Evolutionary conservation across 163 green algal species (phyloP).

Genomic region (Trebouxiophyceae sp.): DNA sequence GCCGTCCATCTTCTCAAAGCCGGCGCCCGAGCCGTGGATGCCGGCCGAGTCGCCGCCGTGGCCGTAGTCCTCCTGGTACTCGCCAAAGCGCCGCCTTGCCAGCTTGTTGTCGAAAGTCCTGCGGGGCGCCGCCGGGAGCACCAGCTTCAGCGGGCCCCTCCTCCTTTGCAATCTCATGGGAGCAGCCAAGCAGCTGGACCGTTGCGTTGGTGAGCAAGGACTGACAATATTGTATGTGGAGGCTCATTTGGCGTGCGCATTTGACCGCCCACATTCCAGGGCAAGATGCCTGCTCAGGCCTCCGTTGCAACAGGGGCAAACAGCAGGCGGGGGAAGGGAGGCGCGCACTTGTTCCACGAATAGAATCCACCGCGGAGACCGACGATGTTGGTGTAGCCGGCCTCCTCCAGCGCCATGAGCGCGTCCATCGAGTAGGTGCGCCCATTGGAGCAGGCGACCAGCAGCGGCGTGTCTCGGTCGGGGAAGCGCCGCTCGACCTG

Average conservation of each 20-base stretch:
- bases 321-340: too few relatives aligned
- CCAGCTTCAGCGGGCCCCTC: too few relatives aligned
- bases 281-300: too few relatives aligned
- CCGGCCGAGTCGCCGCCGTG: slow-evolving; percentile 60
- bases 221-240: too few relatives aligned
- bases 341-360: slow-evolving; percentile 57
- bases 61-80: slow-evolving; percentile 65
- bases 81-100: slow-evolving; percentile 39
- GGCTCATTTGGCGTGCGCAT: too few relatives aligned
- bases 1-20: slow-evolving; percentile 54
- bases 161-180: too few relatives aligned
- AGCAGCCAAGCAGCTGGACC: too few relatives aligned
- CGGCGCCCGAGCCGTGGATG: slow-evolving; percentile 56
- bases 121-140: too few relatives aligned
- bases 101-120: slow-evolving; percentile 65
- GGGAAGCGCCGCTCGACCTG: slow-evolving; percentile 66
- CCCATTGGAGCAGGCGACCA: slow-evolving; percentile 77
- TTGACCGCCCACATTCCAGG: too few relatives aligned
- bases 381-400: slow-evolving; percentile 71
- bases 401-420: slow-evolving; percentile 71
- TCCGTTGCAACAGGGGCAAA: too few relatives aligned
- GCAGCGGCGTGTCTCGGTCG: slow-evolving; percentile 51
- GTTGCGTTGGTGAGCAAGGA: too few relatives aligned
- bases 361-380: slow-evolving; percentile 73
- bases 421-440: slow-evolving; percentile 73